Conservation (phyloP, 495 filamentous ascomycete genomes). For the Daldinia loculata region DNA sequence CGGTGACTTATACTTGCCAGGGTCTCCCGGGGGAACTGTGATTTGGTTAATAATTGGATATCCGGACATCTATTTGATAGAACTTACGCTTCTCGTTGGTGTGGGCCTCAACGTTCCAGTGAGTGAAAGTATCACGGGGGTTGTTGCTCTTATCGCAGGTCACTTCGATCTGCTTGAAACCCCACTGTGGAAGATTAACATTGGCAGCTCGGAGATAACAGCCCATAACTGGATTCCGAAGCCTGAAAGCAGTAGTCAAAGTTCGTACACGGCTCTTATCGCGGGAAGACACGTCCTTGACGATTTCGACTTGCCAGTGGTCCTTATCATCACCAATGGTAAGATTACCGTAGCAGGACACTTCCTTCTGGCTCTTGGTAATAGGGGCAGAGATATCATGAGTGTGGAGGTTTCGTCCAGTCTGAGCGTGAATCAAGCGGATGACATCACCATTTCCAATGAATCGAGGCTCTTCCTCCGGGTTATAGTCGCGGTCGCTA, state of each 20-base stretch:
- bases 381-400: slow-evolving; percentile 88
- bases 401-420: slow-evolving; percentile 95
- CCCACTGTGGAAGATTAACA: slow-evolving; percentile 97
- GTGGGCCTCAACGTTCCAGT: slow-evolving; percentile 98
- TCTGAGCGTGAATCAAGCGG: slow-evolving; percentile 93
- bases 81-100: slow-evolving; percentile 90
- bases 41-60: slow-evolving; percentile 38
- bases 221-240: slow-evolving; percentile 82
- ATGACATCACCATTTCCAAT: slow-evolving; percentile 80
- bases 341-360: slow-evolving; percentile 94
- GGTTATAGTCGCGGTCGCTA: slow-evolving; percentile 72
- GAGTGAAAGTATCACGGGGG: slow-evolving; percentile 89
- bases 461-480: slow-evolving; percentile 71
- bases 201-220: slow-evolving; percentile 97
- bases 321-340: slow-evolving; percentile 99
- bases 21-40: slow-evolving; percentile 86
- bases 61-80: neutral
- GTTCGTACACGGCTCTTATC: slow-evolving; percentile 90
- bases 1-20: slow-evolving; percentile 93
- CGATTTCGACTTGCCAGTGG: slow-evolving; percentile 94
- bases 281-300: slow-evolving; percentile 84
- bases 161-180: slow-evolving; percentile 99
- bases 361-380: slow-evolving; percentile 88
- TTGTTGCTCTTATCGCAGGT: slow-evolving; percentile 96
- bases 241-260: slow-evolving; percentile 89